A percentile compares a stretch with the other conserved stretches of the same genome.
Evolutionary conservation across 805 yeast genomes (phyloP).

Genomic region (Nakazawaea laoshanensis): DNA sequence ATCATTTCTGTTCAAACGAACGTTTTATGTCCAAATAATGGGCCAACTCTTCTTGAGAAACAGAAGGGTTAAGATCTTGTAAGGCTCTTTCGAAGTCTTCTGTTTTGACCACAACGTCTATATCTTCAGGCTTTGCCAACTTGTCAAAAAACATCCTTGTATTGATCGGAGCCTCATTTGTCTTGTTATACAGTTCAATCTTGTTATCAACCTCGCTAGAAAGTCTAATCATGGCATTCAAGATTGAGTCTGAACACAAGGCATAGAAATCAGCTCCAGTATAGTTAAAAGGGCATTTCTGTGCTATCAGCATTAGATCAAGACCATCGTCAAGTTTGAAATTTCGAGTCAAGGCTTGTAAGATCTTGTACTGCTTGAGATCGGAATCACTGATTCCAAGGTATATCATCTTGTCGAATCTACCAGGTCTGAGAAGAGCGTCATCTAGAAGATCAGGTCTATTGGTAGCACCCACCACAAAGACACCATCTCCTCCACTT

Average conservation of each 20-base stretch:
- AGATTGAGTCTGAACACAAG: constrained; percentile 89
- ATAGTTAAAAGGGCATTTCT: constrained; percentile 74
- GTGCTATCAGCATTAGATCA: constrained; percentile 50
- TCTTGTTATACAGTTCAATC: constrained; percentile 41
- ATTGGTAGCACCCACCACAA: constrained; percentile 98
- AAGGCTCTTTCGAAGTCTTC: constrained; percentile 77
- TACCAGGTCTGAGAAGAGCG: constrained; percentile 86
- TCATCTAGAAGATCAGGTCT: constrained; percentile 94
- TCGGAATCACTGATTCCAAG: constrained; percentile 89
- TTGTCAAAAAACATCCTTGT: constrained; percentile 90
- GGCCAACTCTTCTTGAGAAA: constrained; percentile 75
- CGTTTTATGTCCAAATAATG: constrained; percentile 77
- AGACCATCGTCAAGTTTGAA: constrained; percentile 56
- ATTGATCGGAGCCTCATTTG: constrained; percentile 35
- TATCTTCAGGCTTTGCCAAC: constrained; percentile 59
- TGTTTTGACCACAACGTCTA: constrained; percentile 55
- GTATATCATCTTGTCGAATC: constrained; percentile 93
- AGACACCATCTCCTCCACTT: constrained; percentile 76
- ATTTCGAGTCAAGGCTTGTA: constrained; percentile 84
- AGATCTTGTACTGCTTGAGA: constrained; percentile 77
- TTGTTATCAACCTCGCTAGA: constrained; percentile 70
- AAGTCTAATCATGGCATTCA: constrained; percentile 90
- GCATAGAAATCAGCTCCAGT: constrained; percentile 99
- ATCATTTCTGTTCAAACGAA: not conserved
- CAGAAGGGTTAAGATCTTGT: constrained; percentile 69